Conservation (phyloP, 805 yeast species). For the Tetrapisispora phaffii region DNA sequence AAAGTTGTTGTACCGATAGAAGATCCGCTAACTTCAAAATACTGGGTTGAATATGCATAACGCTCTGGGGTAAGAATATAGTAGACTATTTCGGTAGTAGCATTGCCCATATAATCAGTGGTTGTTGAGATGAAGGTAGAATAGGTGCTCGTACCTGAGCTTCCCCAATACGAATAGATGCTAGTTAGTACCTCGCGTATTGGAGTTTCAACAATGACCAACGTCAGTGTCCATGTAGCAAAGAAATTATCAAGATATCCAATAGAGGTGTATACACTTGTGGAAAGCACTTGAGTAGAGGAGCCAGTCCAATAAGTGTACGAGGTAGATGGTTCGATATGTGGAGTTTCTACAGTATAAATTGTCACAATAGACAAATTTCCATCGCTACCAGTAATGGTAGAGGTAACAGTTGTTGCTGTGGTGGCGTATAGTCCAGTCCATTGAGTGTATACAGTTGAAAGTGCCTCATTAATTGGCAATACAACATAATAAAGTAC, state of each 20-base stretch:
- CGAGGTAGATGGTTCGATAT: not conserved
- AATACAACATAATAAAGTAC: not conserved
- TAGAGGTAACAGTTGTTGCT: not conserved
- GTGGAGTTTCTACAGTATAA: not conserved
- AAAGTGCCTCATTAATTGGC: not conserved
- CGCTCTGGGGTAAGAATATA: not conserved
- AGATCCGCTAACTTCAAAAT: constrained; percentile 4
- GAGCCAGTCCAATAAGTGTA: constrained; percentile 2
- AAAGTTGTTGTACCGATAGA: constrained; percentile 2
- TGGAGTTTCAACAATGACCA: not conserved
- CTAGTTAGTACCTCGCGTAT: not conserved
- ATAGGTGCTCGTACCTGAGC: constrained; percentile 1
- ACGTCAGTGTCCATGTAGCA: not conserved
- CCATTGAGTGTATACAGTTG: not conserved
- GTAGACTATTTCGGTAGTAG: not conserved
- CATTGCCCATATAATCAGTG: constrained; percentile 6
- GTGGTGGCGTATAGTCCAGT: not conserved
- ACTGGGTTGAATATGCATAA: not conserved
- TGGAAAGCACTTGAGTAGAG: not conserved
- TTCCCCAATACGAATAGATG: not conserved
- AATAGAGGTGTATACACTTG: not conserved
- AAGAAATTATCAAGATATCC: not conserved
- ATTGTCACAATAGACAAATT: not conserved
- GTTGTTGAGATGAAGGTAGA: constrained; percentile 3
- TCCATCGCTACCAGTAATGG: not conserved